Evolutionary conservation across 2,329 filamentous ascomycete genomes (phyloP).

Genomic region (Graphium sp.): DNA sequence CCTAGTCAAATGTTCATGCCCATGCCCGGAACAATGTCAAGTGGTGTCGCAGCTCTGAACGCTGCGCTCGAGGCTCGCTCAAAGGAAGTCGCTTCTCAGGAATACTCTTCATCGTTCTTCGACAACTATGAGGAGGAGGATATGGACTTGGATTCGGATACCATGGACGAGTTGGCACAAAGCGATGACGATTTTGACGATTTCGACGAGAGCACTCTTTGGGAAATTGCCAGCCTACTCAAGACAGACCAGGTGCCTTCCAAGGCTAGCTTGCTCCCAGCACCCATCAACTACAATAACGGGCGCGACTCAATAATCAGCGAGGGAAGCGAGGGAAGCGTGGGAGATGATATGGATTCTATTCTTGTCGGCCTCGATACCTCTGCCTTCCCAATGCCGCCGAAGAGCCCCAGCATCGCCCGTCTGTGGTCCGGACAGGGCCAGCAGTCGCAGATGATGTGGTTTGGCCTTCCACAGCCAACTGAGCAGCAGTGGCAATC

Average conservation of each 20-base stretch:
- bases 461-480: slow-evolving; percentile 15
- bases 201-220: slow-evolving; percentile 45
- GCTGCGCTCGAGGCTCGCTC: slow-evolving; percentile 15
- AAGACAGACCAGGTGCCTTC: slow-evolving; percentile 33
- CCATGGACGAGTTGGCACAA: no score
- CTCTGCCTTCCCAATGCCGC: slow-evolving; percentile 7
- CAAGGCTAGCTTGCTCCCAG: slow-evolving; percentile 29
- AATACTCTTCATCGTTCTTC: slow-evolving; percentile 36
- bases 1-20: slow-evolving; percentile 19
- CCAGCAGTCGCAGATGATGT: slow-evolving; percentile 1
- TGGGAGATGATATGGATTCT: slow-evolving; percentile 1
- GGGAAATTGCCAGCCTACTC: slow-evolving; percentile 46
- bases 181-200: slow-evolving; percentile 26
- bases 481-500: slow-evolving; percentile 15
- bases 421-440: not conserved
- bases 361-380: slow-evolving; percentile 16
- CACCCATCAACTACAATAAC: slow-evolving; percentile 8
- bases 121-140: slow-evolving; percentile 40
- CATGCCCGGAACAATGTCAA: slow-evolving; percentile 34
- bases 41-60: slow-evolving; percentile 15
- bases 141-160: no score
- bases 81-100: slow-evolving; percentile 17
- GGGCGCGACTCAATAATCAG: slow-evolving; percentile 1
- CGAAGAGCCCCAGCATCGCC: slow-evolving; percentile 1
- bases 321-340: slow-evolving; percentile 15